Percentiles rank a stretch among this genome's conserved stretches.
These are phyloP conservation scores for Chaetomium olivaceum DNA, from an alignment of 2,329 filamentous ascomycete genomes.

Conservation along the genomic window DNA sequence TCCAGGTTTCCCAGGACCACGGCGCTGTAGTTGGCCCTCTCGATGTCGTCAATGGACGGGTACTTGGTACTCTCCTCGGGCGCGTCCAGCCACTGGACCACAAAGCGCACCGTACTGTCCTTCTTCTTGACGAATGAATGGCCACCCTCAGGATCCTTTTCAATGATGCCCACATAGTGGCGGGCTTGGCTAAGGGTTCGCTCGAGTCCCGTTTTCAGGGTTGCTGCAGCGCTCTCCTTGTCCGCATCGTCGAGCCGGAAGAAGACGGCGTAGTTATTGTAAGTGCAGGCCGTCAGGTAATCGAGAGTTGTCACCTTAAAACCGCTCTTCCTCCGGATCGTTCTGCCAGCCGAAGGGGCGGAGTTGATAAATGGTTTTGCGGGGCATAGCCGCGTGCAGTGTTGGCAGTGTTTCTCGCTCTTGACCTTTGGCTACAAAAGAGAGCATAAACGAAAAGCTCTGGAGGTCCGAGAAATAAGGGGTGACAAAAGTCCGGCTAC, in stretches of 20 bases:
- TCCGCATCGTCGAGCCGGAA: conserved; percentile 36
- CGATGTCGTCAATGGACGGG: conserved; percentile 43
- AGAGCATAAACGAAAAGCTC: neutral
- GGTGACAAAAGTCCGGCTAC: neutral
- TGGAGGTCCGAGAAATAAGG: neutral
- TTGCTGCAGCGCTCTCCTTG: conserved; percentile 33
- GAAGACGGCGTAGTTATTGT: conserved; percentile 45
- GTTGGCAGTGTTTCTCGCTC: neutral
- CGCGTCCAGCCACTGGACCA: conserved; percentile 37
- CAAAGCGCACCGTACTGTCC: conserved; percentile 34
- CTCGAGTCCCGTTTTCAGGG: conserved; percentile 41
- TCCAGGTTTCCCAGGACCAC: conserved; percentile 39
- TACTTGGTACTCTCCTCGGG: conserved; percentile 33
- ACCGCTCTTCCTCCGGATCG: conserved; percentile 40
- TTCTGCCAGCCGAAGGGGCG: conserved; percentile 41
- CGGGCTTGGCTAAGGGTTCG: conserved; percentile 41
- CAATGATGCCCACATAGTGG: conserved; percentile 43
- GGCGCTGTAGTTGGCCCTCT: conserved; percentile 39
- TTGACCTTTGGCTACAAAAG: neutral
- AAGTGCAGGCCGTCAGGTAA: conserved; percentile 38
- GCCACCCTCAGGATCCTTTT: conserved; percentile 40
- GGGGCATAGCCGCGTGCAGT: conserved; percentile 5
- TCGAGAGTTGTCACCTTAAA: conserved; percentile 43
- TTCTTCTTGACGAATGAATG: conserved; percentile 37
- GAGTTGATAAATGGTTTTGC: conserved; percentile 24